Conservation (phyloP, 331 rosid genomes). For the Malus hybrid region DNA sequence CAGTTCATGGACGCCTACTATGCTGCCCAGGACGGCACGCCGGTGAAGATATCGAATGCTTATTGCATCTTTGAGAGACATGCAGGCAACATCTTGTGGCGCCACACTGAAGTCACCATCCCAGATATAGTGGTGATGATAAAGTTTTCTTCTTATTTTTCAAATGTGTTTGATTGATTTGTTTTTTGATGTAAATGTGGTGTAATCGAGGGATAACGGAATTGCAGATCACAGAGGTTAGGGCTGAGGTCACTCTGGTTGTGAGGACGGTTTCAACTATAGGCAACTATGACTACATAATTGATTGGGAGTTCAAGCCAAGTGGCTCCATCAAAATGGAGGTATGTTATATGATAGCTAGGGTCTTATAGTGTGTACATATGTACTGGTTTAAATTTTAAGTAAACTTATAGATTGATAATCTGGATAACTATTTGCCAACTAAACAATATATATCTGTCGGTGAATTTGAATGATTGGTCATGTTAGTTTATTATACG, state of each 20-base stretch:
- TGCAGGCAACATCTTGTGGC: slow-evolving; percentile 43
- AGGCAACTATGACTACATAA: slow-evolving; percentile 46
- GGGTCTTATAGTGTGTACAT: neutral
- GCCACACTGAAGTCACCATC: slow-evolving; percentile 37
- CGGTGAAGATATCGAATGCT: slow-evolving; percentile 35
- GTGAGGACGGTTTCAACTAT: slow-evolving; percentile 36
- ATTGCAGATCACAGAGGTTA: slow-evolving; percentile 30
- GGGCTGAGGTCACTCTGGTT: slow-evolving; percentile 36
- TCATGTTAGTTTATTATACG: neutral
- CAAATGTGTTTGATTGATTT: neutral
- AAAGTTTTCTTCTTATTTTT: neutral
- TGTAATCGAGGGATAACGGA: neutral
- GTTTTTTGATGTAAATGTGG: neutral
- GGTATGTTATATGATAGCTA: slow-evolving; percentile 12
- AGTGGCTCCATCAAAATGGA: slow-evolving; percentile 42
- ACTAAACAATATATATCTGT: too few relatives aligned
- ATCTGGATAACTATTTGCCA: too few relatives aligned
- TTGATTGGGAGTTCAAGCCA: slow-evolving; percentile 58
- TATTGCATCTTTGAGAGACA: slow-evolving; percentile 39
- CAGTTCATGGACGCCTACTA: slow-evolving; percentile 45
- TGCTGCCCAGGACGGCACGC: slow-evolving; percentile 31
- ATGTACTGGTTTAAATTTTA: too few relatives aligned
- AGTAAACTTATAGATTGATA: too few relatives aligned
- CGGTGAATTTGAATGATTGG: neutral
- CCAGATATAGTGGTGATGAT: slow-evolving; percentile 24